Evolutionary conservation across 2,329 filamentous ascomycete genomes (phyloP), one percentile per base, ranked within the genome.

Genomic region (Penicillium frequentans): DNA sequence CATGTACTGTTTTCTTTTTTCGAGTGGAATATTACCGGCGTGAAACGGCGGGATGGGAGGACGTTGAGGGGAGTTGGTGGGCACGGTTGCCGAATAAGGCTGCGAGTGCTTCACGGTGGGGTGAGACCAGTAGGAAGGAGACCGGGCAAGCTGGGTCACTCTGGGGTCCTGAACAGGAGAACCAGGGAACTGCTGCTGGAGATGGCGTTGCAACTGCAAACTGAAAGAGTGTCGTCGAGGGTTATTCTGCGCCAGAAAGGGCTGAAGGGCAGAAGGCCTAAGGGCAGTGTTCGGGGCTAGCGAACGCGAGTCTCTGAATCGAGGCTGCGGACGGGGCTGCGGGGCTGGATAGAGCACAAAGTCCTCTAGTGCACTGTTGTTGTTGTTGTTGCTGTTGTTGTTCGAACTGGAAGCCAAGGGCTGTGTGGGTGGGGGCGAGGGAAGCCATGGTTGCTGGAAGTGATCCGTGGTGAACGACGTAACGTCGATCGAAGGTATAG

Each of bases 401-500:
- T 64, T 72, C 67, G 63, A 61, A 68, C 66, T 66, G 64, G 70
- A 68, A 74, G 75, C 75, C 75, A 66, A 69, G 63, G 76, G 76
- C 76, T 75, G 74, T 63, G 67, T 64, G 54, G 68, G 70, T 66
- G 74, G 76, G 71, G 74, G 74, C 71, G 75, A 69, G 70, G 76
- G 70, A 73, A 74, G 77, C 77, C 77, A 80, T 80, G 69, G 24
- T 77, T 76, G 72, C 75, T 76, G 75, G 64, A 70, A 69, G 67
- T 72, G 70, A 78, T 80, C 77, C 77, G 77, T 79, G 72, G 67
- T 78, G 77, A 77, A 78, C 74, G 77, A 78, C 74, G 70, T 72
- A 50, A 73, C 55, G 76, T 77, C 74, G 75, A 74, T 71, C 70
- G 74, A 64, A 58, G 67, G 55, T 70, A 73, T 71, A 58, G 64